Base-by-base conservation (phyloP, 192 early-diverging fungal genomes). In the Allomyces macrogynus region DNA sequence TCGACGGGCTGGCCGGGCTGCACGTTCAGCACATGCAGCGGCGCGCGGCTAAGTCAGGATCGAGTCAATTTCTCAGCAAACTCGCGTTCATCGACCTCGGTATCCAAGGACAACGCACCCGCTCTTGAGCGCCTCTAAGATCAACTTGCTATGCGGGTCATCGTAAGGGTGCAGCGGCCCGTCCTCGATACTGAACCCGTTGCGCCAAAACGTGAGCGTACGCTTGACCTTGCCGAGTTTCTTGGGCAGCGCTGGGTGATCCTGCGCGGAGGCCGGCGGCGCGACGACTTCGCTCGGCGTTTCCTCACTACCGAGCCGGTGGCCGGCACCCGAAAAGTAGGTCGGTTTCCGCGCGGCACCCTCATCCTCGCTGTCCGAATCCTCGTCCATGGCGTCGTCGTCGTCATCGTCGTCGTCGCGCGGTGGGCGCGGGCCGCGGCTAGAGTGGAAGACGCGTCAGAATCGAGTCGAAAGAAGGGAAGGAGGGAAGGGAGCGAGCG, bases 121-220 rank as follows among this genome's bases (percentile, higher is more conserved):
- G 66, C 81, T 85, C 63, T 92, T 89, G 66, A 97, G 95, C 20
- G 86, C 84, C 63, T 86, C 81, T 66, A 97, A 77, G 63, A 89
- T 80, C 69, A 87, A 83, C 72, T 86, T 79, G 76, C 89, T 94
- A 67, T 80, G 78, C 8, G 95, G 93, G 68, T 93, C 92, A 62
- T 88, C 84, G 64, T 90, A 91, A 61, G 80, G 73, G 69, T 87
- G 76, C 63, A 99, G 74, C 1, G 90, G 89, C 3, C 95, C 95
- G 67, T 95, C 91, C 23, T 89, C 93, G 68, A 99, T 78, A 62
- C 87, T 93, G 69, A 97, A 99, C 64, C 95, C 95, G 70, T 95
- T 88, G 66, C 85, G 77, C 91, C 93, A 99, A 68, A 99, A 97
- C 14, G 89, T 96, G 64, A 99, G 77, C 61, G 83, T 75, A 24